phyloP scores from a whole-genome alignment of 2,329 filamentous ascomycete genomes.

The Elsinoe batatas region DNA sequence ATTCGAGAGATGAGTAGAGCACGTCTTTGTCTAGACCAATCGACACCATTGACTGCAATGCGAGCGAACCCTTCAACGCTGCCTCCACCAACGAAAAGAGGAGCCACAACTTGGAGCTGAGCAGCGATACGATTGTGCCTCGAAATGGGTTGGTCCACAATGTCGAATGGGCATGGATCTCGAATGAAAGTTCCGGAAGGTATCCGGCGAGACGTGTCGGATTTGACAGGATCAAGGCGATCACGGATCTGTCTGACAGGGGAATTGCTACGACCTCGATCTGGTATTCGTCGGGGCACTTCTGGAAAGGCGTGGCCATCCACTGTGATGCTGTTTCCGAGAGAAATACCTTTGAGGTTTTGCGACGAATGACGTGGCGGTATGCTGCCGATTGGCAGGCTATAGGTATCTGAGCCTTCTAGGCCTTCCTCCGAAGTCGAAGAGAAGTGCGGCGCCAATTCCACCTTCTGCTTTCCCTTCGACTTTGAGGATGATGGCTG shows the following conservation, averaged over 20 bases:
- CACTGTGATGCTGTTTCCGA: constrained; percentile 1
- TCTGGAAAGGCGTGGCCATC: constrained; percentile 7
- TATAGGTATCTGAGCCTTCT: constrained; percentile 36
- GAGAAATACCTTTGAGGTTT: constrained; percentile 6
- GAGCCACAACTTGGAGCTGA: constrained; percentile 40
- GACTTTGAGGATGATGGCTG: neutral
- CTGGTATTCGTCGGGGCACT: constrained; percentile 29
- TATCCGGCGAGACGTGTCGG: constrained; percentile 33
- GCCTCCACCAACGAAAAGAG: constrained; percentile 46
- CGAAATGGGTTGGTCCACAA: constrained; percentile 40
- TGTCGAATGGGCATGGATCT: constrained; percentile 36
- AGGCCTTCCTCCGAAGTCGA: constrained; percentile 20
- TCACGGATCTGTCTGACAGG: constrained; percentile 38
- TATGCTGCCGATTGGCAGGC: constrained; percentile 35
- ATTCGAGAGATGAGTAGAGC: constrained; percentile 40
- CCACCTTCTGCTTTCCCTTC: constrained; percentile 13
- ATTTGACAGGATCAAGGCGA: constrained; percentile 33
- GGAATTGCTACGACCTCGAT: constrained; percentile 38
- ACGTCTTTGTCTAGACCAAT: constrained; percentile 34
- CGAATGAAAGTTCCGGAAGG: constrained; percentile 42
- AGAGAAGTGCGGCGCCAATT: constrained; percentile 15
- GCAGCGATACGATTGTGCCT: constrained; percentile 41
- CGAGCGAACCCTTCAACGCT: constrained; percentile 43
- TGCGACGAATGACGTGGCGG: constrained; percentile 39
- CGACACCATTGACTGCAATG: constrained; percentile 39